Conservation (phyloP, 495 filamentous ascomycete species). For the Pyrenopolyporus hunteri region DNA sequence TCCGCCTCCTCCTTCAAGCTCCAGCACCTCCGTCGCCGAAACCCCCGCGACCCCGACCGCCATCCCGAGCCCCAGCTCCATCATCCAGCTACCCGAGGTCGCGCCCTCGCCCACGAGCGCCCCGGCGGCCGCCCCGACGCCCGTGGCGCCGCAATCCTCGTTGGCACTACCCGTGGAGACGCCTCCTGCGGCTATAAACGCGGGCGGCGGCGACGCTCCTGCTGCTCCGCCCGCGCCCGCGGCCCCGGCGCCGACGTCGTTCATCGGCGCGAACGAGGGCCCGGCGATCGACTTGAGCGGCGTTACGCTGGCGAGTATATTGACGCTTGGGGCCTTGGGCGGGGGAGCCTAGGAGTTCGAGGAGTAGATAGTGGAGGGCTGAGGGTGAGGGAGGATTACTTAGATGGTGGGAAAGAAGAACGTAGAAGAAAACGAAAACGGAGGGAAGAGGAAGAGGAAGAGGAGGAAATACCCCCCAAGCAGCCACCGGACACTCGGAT, state of each 20-base stretch:
- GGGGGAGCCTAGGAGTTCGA: too few species aligned
- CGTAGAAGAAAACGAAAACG: too few species aligned
- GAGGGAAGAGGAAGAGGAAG: background rate
- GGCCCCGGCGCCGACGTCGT: conserved; percentile 2
- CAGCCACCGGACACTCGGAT: background rate
- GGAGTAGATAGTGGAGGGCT: too few species aligned
- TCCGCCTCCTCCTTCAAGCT: background rate
- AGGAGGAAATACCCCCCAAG: conserved; percentile 9
- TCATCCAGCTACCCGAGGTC: conserved; percentile 14
- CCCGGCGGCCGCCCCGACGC: conserved; percentile 5
- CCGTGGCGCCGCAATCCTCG: conserved; percentile 25
- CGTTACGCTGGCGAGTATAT: conserved; percentile 37
- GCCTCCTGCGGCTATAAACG: conserved; percentile 24
- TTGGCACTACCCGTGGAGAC: conserved; percentile 24
- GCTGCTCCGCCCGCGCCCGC: conserved; percentile 28
- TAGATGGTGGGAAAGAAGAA: background rate
- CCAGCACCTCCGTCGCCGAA: too few species aligned
- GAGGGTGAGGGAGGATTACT: background rate
- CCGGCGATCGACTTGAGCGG: conserved; percentile 43
- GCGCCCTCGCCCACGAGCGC: background rate
- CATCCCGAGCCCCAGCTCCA: too few species aligned
- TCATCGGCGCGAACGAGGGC: conserved; percentile 27
- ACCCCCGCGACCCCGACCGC: too few species aligned
- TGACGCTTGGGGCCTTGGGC: conserved; percentile 39
- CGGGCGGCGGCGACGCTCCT: conserved; percentile 2